Base-by-base conservation (phyloP, 768 basidiomycete genomes). In the Panellus pusillus region DNA sequence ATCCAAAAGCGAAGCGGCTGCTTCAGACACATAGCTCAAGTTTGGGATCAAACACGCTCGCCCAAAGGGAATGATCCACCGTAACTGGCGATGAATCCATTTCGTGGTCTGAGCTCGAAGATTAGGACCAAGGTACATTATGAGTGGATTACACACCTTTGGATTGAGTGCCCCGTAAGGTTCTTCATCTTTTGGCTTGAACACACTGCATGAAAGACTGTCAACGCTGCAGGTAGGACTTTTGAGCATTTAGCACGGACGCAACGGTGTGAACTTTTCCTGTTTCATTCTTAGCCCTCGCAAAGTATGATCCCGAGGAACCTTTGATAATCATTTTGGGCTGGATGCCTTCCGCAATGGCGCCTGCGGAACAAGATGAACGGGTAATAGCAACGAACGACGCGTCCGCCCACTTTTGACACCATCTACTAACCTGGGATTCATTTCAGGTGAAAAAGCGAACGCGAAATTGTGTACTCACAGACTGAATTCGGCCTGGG, bases 251-350 rank as follows among this genome's bases (percentile, higher is more conserved):
- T 24, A 24, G 24, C 24, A 73, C 89, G 69, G 64, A 91, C 90
- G 87, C 90, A 40, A 93, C 85, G 13, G 88, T 91, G 57, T 89
- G 86, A 7, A 91, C 79, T 41, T 79, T 75, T 18, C 87, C 87
- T 13, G 43, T 17, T 13, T 90, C 87, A n/a, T 76, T 72, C 70
- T 87, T 92, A 1, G 86, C 82, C 52, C 90, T 82, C n/a, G 89
- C 91, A 69, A 95, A 95, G 70, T 96, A 96, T 42, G 89, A 91
- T 0, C 93, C 93, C 6, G 88, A 91, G 2, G 89, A 92, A 11
- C 93, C 93, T 64, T 93, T 93, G 5, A 81, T 70, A 45, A 95
- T 95, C 83, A 95, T 89, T 68, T 93, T 91, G 9, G 93, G 93
- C 62, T 95, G 91, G 39, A 91, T 79, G 12, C 91, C 91, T 19